A percentile compares a stretch with the other conserved stretches of the same genome.
Evolutionary conservation across 768 basidiomycete species (phyloP).

Genomic region (Lepiota venenata): DNA sequence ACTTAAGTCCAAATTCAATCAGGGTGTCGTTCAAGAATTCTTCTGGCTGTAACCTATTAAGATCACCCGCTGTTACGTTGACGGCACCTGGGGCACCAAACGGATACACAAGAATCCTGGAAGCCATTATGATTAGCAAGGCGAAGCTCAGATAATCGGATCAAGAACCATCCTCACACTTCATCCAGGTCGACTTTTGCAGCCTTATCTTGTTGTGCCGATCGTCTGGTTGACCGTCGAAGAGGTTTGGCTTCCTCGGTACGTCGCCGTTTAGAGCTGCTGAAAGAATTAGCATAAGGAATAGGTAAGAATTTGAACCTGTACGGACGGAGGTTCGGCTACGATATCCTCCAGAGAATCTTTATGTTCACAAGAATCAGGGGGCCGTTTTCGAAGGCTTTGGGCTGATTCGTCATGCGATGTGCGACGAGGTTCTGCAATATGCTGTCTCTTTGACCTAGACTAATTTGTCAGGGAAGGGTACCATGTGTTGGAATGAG

Average conservation of each 20-base stretch:
- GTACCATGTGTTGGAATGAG: no score
- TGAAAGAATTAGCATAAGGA: background rate
- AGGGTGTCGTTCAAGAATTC: constrained; percentile 96
- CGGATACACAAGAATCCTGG: constrained; percentile 77
- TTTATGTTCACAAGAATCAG: background rate
- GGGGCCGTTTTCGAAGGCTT: background rate
- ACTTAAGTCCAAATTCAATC: constrained; percentile 96
- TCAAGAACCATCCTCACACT: constrained; percentile 37
- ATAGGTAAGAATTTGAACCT: background rate
- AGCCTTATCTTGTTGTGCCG: constrained; percentile 15
- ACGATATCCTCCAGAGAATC: background rate
- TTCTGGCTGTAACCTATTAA: constrained; percentile 66
- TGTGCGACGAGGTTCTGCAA: background rate
- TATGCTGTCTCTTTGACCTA: background rate
- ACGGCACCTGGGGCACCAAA: constrained; percentile 68
- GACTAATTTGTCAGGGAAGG: background rate
- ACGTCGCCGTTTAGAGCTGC: constrained; percentile 6
- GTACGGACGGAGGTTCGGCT: constrained; percentile 5
- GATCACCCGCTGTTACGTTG: constrained; percentile 78
- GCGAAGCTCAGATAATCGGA: background rate
- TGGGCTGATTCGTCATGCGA: background rate
- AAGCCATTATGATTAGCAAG: constrained; percentile 2
- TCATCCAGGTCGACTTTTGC: constrained; percentile 52
- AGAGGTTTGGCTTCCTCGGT: constrained; percentile 29
- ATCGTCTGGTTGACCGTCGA: constrained; percentile 24